Percentiles rank a stretch among this genome's conserved stretches.
phyloP scores from a whole-genome alignment of 2,329 filamentous ascomycete species.

The Didymella glomerata region DNA sequence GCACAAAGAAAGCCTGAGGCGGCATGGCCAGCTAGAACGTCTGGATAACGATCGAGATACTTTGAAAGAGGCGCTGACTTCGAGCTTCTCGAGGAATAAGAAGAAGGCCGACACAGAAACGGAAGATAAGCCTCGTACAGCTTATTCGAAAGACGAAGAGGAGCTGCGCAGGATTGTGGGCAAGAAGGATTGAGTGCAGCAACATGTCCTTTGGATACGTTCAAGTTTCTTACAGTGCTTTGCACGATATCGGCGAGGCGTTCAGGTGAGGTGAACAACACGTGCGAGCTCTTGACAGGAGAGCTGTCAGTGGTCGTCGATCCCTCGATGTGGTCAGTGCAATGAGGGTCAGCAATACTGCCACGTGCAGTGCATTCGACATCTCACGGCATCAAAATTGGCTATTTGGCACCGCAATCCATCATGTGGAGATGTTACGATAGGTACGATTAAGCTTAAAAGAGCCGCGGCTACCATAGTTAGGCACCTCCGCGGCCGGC shows the following conservation, averaged over 20 bases:
- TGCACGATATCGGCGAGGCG: not conserved
- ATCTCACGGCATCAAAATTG: constrained; percentile 8
- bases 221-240: not conserved
- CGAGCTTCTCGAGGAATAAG: constrained; percentile 42
- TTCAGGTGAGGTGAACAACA: not conserved
- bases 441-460: constrained; percentile 8
- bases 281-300: not conserved
- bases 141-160: constrained; percentile 50
- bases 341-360: not conserved
- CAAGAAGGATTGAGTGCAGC: constrained; percentile 38
- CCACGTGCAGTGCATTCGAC: constrained; percentile 9
- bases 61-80: constrained; percentile 46
- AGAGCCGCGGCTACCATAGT: constrained; percentile 6
- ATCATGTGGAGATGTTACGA: constrained; percentile 8
- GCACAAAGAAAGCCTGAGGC: constrained; percentile 62
- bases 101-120: constrained; percentile 36
- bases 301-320: not conserved
- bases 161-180: constrained; percentile 51
- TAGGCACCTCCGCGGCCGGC: constrained; percentile 35
- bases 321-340: not conserved
- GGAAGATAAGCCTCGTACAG: constrained; percentile 39
- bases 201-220: not conserved
- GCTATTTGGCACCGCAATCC: constrained; percentile 5
- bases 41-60: constrained; percentile 50
- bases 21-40: constrained; percentile 61